Percentiles rank a stretch among this genome's conserved stretches.
These are phyloP conservation scores for Quercus robur DNA, from an alignment of 306 rosid species.

Conservation along the genomic window DNA sequence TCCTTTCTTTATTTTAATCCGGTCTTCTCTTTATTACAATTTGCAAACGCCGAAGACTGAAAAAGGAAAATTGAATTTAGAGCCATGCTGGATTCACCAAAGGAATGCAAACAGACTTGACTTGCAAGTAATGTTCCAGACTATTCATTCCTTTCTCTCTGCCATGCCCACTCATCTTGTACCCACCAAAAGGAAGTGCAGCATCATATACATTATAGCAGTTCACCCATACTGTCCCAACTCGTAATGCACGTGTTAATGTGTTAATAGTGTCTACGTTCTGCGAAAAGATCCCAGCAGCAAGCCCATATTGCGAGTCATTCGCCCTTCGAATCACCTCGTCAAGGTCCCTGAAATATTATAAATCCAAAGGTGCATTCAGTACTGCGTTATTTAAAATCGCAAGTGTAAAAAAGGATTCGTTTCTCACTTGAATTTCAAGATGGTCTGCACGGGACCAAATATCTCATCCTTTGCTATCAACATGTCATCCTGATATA, in stretches of 20 bases:
- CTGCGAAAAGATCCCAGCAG: conserved; percentile 81
- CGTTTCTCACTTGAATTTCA: conserved; percentile 70
- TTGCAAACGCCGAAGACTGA: not conserved
- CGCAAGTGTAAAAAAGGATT: not conserved
- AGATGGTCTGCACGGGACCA: conserved; percentile 87
- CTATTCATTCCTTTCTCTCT: conserved; percentile 85
- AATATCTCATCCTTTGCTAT: conserved; percentile 90
- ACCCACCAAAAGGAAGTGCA: conserved; percentile 93
- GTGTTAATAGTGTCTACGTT: conserved; percentile 67
- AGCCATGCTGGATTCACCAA: conserved; percentile 87
- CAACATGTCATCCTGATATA: conserved; percentile 67
- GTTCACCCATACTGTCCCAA: conserved; percentile 77
- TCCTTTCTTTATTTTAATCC: no score
- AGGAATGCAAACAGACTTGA: conserved; percentile 80
- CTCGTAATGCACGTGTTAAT: conserved; percentile 67
- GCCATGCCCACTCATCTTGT: conserved; percentile 89
- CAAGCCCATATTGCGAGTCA: conserved; percentile 67
- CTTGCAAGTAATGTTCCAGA: conserved; percentile 81
- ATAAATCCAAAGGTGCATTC: no score
- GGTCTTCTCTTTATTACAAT: not conserved
- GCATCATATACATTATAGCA: conserved; percentile 84
- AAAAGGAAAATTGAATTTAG: conserved; percentile 14
- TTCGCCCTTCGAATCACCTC: conserved; percentile 81
- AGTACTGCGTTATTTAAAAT: no score
- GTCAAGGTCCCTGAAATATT: conserved; percentile 45